Base-by-base conservation (phyloP, 2,329 filamentous ascomycete species). In the Talaromyces sp. region DNA sequence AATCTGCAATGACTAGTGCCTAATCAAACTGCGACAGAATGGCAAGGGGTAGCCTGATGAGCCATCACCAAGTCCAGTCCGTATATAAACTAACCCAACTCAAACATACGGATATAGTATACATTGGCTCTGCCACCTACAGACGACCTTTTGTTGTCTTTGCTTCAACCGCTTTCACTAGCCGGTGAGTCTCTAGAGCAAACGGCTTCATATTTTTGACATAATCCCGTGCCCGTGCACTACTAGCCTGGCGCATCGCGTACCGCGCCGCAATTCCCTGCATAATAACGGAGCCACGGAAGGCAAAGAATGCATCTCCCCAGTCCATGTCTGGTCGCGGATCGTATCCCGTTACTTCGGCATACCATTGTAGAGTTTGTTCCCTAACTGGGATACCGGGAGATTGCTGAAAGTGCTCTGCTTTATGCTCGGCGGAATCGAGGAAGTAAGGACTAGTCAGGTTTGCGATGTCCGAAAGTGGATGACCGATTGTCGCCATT, bases 401-500 rank as follows among this genome's bases (percentile, higher is more conserved):
- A 0, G 88, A 89, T 3, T 87, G 84, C 22, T 85, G 78, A 79
- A 94, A 94, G 19, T 80, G 69, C 51, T 77, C 69, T 45, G 77
- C 77, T 63, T 77, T 74, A 34, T 74, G 71, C 68, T 74, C 77
- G 31, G 70, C 76, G 34, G 73, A 73, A 51, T 72, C 73, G 43
- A 78, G 69, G 59, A 74, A 73, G 69, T 77, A 80, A 4, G 80
- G 76, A 60, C 78, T 76, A 63, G 77, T 82, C 71, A 98, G 83
- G 78, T 98, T 98, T 77, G 89, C 89, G 47, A 98, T 82, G 76
- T 99, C 95, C 5, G 91, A 94, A 25, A 98, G 85, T 1, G 95
- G 95, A 77, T 99, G 94, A n/a, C 95, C 95, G 63, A 97, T 89
- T 0, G 95, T 98, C 40, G 92, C 93, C 92, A 99, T 97, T 81